phyloP scores from a whole-genome alignment of 2,329 filamentous ascomycete genomes.

The Chaetomiaceae sp. region DNA sequence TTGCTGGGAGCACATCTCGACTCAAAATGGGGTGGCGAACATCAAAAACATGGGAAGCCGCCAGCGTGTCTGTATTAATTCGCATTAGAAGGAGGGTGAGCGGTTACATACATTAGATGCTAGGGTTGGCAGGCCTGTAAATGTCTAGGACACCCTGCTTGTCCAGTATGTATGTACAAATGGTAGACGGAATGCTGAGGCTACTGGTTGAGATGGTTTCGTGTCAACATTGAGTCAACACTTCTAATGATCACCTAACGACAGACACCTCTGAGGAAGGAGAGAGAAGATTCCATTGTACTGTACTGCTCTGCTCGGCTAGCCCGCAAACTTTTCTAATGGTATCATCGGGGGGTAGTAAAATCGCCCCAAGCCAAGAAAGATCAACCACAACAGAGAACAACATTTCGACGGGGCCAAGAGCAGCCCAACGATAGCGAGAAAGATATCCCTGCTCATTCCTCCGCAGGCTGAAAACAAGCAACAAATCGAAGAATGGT shows the following conservation, averaged over 20 bases:
- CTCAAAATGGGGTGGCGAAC: neutral
- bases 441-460: neutral
- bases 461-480: neutral
- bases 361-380: slow-evolving; percentile 5
- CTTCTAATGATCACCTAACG: neutral
- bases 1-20: neutral
- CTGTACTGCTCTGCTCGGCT: slow-evolving; percentile 12
- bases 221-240: too few species aligned
- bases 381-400: neutral
- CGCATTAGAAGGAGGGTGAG: neutral
- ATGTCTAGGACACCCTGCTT: too few species aligned
- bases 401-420: too few species aligned
- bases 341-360: slow-evolving; percentile 31
- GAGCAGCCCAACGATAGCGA: too few species aligned
- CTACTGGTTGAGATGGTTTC: too few species aligned
- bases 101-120: slow-evolving; percentile 1
- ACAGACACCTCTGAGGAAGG: neutral
- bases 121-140: too few species aligned
- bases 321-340: slow-evolving; percentile 26
- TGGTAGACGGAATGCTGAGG: too few species aligned
- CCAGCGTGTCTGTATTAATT: neutral
- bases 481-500: slow-evolving; percentile 4
- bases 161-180: too few species aligned
- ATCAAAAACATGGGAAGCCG: neutral
- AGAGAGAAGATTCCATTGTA: slow-evolving; percentile 5